These are phyloP conservation scores for Isatis tinctoria DNA, from an alignment of 345 rosid genomes.

Conservation along the genomic window DNA sequence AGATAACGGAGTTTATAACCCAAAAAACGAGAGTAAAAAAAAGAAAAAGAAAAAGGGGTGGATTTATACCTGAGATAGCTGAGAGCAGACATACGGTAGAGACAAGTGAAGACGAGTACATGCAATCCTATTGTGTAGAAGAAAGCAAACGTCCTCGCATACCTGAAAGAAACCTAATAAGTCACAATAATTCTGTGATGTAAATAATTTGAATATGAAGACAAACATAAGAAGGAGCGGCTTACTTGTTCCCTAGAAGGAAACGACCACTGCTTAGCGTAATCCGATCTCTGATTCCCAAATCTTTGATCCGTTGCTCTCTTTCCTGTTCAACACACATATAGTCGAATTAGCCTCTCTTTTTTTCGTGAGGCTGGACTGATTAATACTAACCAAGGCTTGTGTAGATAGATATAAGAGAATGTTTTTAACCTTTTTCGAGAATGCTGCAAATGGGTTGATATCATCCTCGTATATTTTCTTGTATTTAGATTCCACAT, in stretches of 20 bases:
- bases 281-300: conserved; percentile 94
- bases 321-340: conserved; percentile 51
- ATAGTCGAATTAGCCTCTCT: not conserved
- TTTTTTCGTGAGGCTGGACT: not conserved
- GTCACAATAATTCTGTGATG: not conserved
- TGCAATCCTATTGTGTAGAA: conserved; percentile 93
- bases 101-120: conserved; percentile 84
- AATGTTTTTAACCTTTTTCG: conserved; percentile 59
- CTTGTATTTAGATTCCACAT: conserved; percentile 96
- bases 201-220: not conserved
- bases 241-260: conserved; percentile 89
- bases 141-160: conserved; percentile 87
- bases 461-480: conserved; percentile 97
- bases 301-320: conserved; percentile 93
- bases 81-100: conserved; percentile 91
- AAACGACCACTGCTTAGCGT: conserved; percentile 94
- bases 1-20: not conserved
- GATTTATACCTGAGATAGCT: conserved; percentile 74
- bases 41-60: not conserved
- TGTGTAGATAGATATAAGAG: not conserved
- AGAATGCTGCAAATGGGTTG: conserved; percentile 98
- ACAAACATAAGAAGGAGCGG: conserved; percentile 1
- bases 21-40: not conserved
- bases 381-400: not conserved
- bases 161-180: conserved; percentile 39